phyloP scores from a whole-genome alignment of 2,329 filamentous ascomycete genomes.

The Aspergillus caelatus region DNA sequence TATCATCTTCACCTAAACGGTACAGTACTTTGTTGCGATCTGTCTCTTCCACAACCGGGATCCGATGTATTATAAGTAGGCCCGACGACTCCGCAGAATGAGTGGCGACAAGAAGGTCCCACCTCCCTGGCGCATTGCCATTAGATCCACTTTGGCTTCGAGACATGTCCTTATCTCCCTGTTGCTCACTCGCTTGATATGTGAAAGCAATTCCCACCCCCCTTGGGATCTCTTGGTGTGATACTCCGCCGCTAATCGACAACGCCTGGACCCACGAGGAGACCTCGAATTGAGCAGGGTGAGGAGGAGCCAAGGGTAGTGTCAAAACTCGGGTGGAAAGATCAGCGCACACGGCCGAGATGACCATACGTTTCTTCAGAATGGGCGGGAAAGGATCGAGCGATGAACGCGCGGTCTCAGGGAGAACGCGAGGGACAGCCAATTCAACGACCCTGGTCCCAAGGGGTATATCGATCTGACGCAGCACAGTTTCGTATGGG shows the following conservation, averaged over 20 bases:
- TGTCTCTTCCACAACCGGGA: constrained; percentile 38
- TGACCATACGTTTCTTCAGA: constrained; percentile 54
- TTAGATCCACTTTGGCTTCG: constrained; percentile 30
- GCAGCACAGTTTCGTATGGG: constrained; percentile 57
- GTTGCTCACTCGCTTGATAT: constrained; percentile 37
- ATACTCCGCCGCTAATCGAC: constrained; percentile 49
- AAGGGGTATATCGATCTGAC: constrained; percentile 58
- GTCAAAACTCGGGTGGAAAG: constrained; percentile 58
- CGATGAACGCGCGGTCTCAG: constrained; percentile 40
- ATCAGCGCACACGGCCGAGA: constrained; percentile 60
- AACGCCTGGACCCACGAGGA: constrained; percentile 51
- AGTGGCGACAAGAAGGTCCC: constrained; percentile 51
- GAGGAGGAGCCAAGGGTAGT: constrained; percentile 57
- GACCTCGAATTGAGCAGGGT: constrained; percentile 41
- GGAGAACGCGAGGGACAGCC: constrained; percentile 51
- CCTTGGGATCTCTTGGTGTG: constrained; percentile 55
- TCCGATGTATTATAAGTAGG: constrained; percentile 47
- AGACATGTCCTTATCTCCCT: constrained; percentile 33
- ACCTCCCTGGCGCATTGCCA: constrained; percentile 28
- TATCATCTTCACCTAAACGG: constrained; percentile 37
- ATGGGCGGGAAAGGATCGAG: constrained; percentile 50
- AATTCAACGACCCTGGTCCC: constrained; percentile 57
- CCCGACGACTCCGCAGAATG: constrained; percentile 50
- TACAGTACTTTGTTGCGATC: constrained; percentile 22
- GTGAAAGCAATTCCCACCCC: constrained; percentile 59